A percentile compares a stretch with the other conserved stretches of the same genome.
Evolutionary conservation across 106 monocot genomes (phyloP).

Genomic region (Apostasia shenzhenica): DNA sequence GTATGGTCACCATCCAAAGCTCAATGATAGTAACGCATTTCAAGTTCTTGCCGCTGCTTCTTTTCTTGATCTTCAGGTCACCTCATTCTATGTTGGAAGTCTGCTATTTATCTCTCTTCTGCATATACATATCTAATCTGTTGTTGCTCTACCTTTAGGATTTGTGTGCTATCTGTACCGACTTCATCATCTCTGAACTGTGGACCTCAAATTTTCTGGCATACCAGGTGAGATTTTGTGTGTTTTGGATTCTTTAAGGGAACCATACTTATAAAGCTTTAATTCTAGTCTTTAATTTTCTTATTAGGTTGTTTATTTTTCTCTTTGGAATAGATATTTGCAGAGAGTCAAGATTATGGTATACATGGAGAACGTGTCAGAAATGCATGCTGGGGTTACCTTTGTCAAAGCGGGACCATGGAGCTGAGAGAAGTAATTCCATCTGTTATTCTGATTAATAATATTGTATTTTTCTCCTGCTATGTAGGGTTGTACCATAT

Average conservation of each 20-base stretch:
- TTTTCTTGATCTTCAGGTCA: constrained; percentile 98
- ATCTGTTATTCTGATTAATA: not conserved
- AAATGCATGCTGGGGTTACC: constrained; percentile 99
- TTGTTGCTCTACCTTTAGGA: constrained; percentile 48
- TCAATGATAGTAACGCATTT: constrained; percentile 86
- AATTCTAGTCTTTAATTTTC: not conserved
- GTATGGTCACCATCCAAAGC: constrained; percentile 91
- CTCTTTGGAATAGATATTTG: constrained; percentile 55
- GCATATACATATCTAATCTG: not conserved
- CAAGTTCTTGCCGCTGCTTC: constrained; percentile 93
- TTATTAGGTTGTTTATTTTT: constrained; percentile 12
- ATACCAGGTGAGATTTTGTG: constrained; percentile 62
- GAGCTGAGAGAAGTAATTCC: constrained; percentile 79
- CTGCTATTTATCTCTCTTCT: not conserved
- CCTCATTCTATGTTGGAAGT: not conserved
- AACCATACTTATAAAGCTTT: not conserved
- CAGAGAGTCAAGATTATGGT: constrained; percentile 98
- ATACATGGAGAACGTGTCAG: constrained; percentile 94
- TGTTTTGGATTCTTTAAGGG: not conserved
- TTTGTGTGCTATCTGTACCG: constrained; percentile 92
- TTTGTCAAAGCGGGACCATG: constrained; percentile 88
- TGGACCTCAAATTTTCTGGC: constrained; percentile 89
- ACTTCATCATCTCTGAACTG: constrained; percentile 92
- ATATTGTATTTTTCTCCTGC: no score
- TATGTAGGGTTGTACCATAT: no score